Base-by-base conservation (phyloP, 2,329 filamentous ascomycete genomes). In the Stagonosporopsis vannaccii region DNA sequence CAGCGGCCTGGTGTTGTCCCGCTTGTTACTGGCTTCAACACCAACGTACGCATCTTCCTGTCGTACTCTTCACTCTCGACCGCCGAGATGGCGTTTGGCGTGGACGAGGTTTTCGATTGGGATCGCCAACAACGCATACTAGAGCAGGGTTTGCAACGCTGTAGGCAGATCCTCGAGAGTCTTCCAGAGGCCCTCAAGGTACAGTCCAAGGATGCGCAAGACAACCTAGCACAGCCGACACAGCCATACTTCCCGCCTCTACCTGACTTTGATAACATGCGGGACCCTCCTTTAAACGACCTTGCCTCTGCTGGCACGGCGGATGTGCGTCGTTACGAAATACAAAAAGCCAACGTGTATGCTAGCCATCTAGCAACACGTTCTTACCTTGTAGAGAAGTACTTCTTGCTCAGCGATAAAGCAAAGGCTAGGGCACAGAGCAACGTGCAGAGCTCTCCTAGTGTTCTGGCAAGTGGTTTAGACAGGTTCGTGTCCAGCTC, bases 321-420 rank as follows among this genome's bases (percentile, higher is more conserved):
- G 1, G 77, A 79, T 56, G 69, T 77, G 35, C 75, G 79, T 6
- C 74, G 77, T 33, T 92, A 88, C 63, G 92, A 96, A 76, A 95
- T 97, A 26, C 92, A 96, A 73, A 96, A 96, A 72, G 90, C 91
- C 6, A 96, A 96, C 73, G 90, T 97, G 35, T 92, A 94, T 70
- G 87, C 88, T 2, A 94, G 89, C 6, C 89, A 92, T 67, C 80
- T 97, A 9, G 87, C 88, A 2, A 96, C 91, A 0, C 84, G 92
- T 22, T 94, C 90, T 0, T 93, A 92, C 72, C 87, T 94, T 53
- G 91, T 96, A 0, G 91, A 96, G 73, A 89, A 92, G 61, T 96
- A 94, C 77, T 91, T 91, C 74, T 87, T 87, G 65, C 81, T 95
- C 1, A 86, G 87, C 33, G 90, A 92, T 49, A 85, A 87, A 1